Base-by-base conservation (phyloP, 306 rosid species). In the Trifolium fragiferum region DNA sequence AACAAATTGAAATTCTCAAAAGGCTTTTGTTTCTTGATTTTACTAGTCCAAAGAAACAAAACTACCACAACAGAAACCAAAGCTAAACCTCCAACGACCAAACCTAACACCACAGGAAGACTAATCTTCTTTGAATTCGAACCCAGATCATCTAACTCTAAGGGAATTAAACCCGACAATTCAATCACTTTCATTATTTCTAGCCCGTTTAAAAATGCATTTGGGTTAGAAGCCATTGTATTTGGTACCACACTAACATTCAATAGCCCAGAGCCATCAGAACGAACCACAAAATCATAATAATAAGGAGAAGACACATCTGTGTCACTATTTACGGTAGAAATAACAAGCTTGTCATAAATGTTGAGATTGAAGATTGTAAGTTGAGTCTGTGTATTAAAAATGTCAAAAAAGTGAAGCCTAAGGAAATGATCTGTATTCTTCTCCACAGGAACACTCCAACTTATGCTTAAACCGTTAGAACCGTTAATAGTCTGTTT, bases 391-490 rank as follows among this genome's bases (percentile, higher is more conserved):
- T 3, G 0, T 0, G 0, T 0, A 25, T 2, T 49, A 2, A 2
- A 0, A n/a, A 57, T 0, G 53, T 87, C 84, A 70, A 77, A 87
- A 35, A 87, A 80, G 66, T 87, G 89, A 40, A 72, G 25, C 19
- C 87, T 68, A 46, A 85, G 51, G 2, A 87, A 50, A 59, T 84
- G 27, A 6, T 7, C 23, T 8, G 32, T 3, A 23, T 78, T 83
- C 35, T 41, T 82, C 0, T 75, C 82, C 58, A 80, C 86, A 0
- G 44, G 51, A 66, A 87, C 72, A 16, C 7, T 0, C 89, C 91
- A 87, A 6, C 83, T 75, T 9, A 71, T 1, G 44, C 38, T 76
- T 14, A 19, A 14, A 53, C 0, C 0, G 3, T 0, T 2, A 16
- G 50, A 18, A 1, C 20, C 54, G 3, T 47, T 1, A 0, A 2